Conservation (phyloP, 176 grass and related monocot species). For the Carex littledalei region DNA sequence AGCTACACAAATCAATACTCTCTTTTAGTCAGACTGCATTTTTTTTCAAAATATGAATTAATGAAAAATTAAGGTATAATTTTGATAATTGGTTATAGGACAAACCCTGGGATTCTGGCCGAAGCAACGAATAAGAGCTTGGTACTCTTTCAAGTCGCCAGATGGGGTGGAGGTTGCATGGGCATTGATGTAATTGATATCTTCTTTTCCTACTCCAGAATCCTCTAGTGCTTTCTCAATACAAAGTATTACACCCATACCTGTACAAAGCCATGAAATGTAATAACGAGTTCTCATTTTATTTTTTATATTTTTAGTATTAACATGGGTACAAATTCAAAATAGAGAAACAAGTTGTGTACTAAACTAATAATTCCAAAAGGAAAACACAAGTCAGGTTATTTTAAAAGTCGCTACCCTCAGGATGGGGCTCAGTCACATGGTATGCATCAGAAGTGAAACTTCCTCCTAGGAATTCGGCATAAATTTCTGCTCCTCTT, state of each 20-base stretch:
- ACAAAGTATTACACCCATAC: slow-evolving; percentile 79
- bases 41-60: not conserved
- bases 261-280: slow-evolving; percentile 35
- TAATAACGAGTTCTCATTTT: not conserved
- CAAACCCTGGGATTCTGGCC: slow-evolving; percentile 76
- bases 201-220: slow-evolving; percentile 79
- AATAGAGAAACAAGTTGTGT: not conserved
- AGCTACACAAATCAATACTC: slow-evolving; percentile 42
- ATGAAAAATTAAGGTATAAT: not conserved
- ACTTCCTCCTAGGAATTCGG: slow-evolving; percentile 98
- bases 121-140: slow-evolving; percentile 83
- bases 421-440: slow-evolving; percentile 97
- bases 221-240: slow-evolving; percentile 88
- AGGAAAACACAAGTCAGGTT: slow-evolving; percentile 4
- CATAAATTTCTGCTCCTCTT: slow-evolving; percentile 94
- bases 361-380: not conserved
- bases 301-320: not conserved
- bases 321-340: not conserved
- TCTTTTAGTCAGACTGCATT: slow-evolving; percentile 6
- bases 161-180: slow-evolving; percentile 94
- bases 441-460: slow-evolving; percentile 99
- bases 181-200: slow-evolving; percentile 96
- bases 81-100: not conserved
- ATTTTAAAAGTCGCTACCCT: slow-evolving; percentile 45
- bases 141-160: slow-evolving; percentile 94